Percentiles rank a stretch among this genome's conserved stretches.
Evolutionary conservation across 257 asterid genomes (phyloP).

Genomic region (Paulownia fortunei): DNA sequence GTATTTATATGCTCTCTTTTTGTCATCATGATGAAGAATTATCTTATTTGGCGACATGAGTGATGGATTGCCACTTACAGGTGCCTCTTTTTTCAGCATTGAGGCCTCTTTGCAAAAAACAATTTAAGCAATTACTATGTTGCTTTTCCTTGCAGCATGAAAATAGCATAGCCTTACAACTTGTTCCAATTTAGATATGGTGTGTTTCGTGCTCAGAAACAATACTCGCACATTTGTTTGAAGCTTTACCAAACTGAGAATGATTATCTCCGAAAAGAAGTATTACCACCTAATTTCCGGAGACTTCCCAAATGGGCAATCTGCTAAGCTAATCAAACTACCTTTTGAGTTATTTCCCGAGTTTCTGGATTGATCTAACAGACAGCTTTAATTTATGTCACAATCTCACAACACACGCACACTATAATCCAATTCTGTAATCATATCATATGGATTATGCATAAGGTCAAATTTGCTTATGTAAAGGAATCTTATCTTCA

Average conservation of each 20-base stretch:
- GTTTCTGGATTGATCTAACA: neutral
- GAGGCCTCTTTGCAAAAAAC: neutral
- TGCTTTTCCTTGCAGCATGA: neutral
- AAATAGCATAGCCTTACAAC: too few species aligned
- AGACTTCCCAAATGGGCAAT: neutral
- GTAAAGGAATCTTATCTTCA: constrained; percentile 33
- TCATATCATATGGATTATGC: neutral
- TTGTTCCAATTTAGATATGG: too few species aligned
- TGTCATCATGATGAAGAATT: too few species aligned
- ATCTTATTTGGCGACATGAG: too few species aligned
- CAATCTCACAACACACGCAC: constrained; percentile 5
- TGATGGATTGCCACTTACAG: neutral
- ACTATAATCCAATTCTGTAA: neutral
- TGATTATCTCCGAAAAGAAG: neutral
- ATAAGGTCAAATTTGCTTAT: constrained; percentile 9
- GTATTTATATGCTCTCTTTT: too few species aligned
- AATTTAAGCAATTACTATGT: neutral
- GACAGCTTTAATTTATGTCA: constrained; percentile 19
- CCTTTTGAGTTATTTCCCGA: neutral
- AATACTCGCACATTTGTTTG: neutral
- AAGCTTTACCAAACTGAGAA: constrained; percentile 1
- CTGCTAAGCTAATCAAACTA: neutral
- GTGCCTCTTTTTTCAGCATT: neutral
- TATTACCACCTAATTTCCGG: neutral
- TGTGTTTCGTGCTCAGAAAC: too few species aligned